Evolutionary conservation across 2,329 filamentous ascomycete genomes (phyloP), one percentile per base, ranked within the genome.

Genomic region (Aspergillus sojae): DNA sequence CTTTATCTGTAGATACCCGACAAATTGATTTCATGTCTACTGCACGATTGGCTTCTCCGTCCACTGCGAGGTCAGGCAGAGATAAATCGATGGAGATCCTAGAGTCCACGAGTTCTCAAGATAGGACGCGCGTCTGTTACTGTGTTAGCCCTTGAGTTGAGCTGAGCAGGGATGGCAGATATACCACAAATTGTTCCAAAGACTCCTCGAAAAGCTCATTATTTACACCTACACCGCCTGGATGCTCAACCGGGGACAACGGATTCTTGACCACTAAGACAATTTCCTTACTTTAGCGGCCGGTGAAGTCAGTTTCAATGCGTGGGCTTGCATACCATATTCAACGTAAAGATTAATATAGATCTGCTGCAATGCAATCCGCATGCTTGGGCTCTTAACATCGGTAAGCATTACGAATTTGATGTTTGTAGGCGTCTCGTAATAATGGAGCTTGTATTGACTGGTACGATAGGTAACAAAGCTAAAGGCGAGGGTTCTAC

Each of bases 331-430:
- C 71, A 19, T 79, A 93, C 91, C 90, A 73, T 95, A 99, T 82
- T 99, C 95, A 21, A 99, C 94, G 82, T 95, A 99, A 28, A 98
- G 86, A 77, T 96, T 98, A 63, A 97, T 96, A 79, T 97, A 99
- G 67, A 99, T 97, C 84, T 99, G 95, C 77, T 99, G 94, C 73
- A 99, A 81, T 26, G 96, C 94, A 71, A 96, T 93, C 52, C 94
- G 88, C 88, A 99, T 94, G 79, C 93, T 97, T 69, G 91, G 87
- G 62, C 92, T 91, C 69, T 88, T 91, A 43, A 91, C 92, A 80
- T 98, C 95, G 28, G 95, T 98, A 75, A 98, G 85, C 89, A 99
- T 92, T 75, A 97, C 93, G 75, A 98, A 96, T 75, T 97, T 96
- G 79, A 96, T 89, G 77, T 92, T 96, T 58, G 93, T 95, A 1